Conservation (phyloP, 768 basidiomycete species). For the Tephrocybe rancida region DNA sequence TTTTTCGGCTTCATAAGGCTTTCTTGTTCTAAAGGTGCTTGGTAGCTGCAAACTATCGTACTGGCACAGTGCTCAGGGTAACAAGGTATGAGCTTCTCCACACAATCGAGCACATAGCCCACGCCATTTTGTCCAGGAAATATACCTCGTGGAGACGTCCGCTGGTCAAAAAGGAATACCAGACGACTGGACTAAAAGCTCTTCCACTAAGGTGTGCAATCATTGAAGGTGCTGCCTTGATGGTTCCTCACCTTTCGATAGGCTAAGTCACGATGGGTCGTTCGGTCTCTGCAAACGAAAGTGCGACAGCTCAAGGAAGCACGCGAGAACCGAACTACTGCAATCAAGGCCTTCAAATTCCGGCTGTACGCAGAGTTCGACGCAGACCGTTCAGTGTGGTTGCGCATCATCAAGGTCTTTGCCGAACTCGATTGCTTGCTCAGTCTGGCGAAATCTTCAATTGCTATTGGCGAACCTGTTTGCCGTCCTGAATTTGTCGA, state of each 20-base stretch:
- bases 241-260: no score
- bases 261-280: constrained; percentile 76
- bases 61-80: constrained; percentile 74
- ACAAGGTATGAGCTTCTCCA: constrained; percentile 53
- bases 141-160: constrained; percentile 83
- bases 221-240: background rate
- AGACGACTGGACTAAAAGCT: constrained; percentile 79
- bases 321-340: constrained; percentile 79
- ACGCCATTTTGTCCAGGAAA: constrained; percentile 57
- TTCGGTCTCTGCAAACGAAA: constrained; percentile 68
- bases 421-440: constrained; percentile 97
- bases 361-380: constrained; percentile 84
- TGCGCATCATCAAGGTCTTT: constrained; percentile 81
- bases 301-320: constrained; percentile 91
- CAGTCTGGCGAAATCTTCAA: constrained; percentile 86
- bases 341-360: constrained; percentile 82
- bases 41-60: constrained; percentile 35
- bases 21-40: constrained; percentile 3
- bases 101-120: background rate
- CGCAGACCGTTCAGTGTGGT: constrained; percentile 76
- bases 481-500: constrained; percentile 91
- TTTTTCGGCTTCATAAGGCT: constrained; percentile 8
- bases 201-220: constrained; percentile 71
- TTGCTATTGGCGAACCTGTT: constrained; percentile 90
- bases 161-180: constrained; percentile 67